Percentiles rank a stretch among this genome's conserved stretches.
These are phyloP conservation scores for Chenopodium quinoa DNA, from an alignment of 148 eudicot genomes.

Conservation along the genomic window DNA sequence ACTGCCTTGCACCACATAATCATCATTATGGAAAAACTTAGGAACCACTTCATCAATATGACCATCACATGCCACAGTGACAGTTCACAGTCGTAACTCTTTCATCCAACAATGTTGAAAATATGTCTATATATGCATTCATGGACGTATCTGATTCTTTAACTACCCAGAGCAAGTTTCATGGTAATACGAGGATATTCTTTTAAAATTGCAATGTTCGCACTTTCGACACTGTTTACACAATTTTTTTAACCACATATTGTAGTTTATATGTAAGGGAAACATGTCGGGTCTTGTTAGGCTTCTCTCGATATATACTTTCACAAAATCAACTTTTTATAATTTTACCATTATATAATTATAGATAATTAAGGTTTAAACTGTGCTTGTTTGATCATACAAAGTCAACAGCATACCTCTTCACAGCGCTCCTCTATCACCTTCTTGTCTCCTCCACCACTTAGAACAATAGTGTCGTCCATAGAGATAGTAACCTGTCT, in stretches of 20 bases:
- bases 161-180: not conserved
- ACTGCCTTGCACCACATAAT: not conserved
- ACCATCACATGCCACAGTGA: not conserved
- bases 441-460: conserved; percentile 87
- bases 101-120: not conserved
- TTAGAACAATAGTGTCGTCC: conserved; percentile 84
- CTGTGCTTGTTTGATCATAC: not conserved
- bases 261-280: no score
- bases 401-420: conserved; percentile 48
- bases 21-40: not conserved
- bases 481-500: conserved; percentile 72
- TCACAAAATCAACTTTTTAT: no score
- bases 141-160: not conserved
- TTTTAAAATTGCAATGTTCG: no score
- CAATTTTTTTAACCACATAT: no score
- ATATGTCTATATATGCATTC: not conserved
- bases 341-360: no score
- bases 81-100: not conserved
- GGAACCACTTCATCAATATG: not conserved
- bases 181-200: not conserved
- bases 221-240: no score
- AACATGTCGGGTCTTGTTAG: no score
- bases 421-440: conserved; percentile 90
- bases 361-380: no score
- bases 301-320: no score